A percentile compares a stretch with the other conserved stretches of the same genome.
phyloP scores from a whole-genome alignment of 192 early-diverging fungal species.

The Coemansia sp. region DNA sequence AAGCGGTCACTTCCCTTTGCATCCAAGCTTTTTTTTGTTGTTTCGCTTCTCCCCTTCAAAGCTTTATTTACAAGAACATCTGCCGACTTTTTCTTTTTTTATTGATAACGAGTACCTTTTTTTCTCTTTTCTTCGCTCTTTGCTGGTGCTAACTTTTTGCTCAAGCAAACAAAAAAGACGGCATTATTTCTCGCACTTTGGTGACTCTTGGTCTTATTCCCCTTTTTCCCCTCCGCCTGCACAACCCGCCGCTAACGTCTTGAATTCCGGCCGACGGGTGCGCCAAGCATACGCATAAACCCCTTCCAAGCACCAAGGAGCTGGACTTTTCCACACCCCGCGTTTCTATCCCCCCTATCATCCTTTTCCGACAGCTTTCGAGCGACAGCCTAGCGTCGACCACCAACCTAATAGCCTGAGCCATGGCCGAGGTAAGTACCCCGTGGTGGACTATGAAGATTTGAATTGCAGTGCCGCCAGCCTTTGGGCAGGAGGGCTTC shows the following conservation, averaged over 20 bases:
- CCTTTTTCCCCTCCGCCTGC: neutral
- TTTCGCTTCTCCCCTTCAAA: neutral
- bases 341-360: no score
- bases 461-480: no score
- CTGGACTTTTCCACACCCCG: neutral
- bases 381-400: neutral
- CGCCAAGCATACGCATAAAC: neutral
- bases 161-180: neutral
- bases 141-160: neutral
- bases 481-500: no score
- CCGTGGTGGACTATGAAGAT: no score
- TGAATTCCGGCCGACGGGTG: neutral
- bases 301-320: neutral
- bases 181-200: neutral
- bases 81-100: neutral
- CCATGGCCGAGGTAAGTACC: slow-evolving; percentile 13
- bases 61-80: slow-evolving; percentile 1
- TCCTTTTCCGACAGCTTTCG: no score
- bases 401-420: neutral
- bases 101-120: neutral
- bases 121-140: neutral
- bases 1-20: neutral
- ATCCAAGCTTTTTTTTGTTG: slow-evolving; percentile 1
- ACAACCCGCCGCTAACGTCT: neutral
- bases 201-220: neutral